These are phyloP conservation scores for Ganoderma sp. DNA, from an alignment of 1,284 basidiomycete species.

Conservation along the genomic window DNA sequence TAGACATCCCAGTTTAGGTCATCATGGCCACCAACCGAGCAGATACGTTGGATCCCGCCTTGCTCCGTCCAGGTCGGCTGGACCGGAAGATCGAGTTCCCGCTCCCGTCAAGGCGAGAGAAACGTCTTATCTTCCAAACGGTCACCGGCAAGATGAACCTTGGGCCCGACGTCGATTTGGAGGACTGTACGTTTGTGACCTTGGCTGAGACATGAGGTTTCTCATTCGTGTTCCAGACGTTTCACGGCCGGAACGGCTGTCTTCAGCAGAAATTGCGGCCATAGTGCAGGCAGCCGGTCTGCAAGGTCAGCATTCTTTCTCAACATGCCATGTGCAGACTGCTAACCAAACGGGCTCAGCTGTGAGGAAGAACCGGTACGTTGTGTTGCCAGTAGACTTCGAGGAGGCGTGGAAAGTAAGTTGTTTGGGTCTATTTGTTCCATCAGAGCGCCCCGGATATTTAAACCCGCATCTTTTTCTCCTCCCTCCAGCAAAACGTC, in stretches of 20 bases:
- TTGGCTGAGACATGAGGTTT: too few species aligned
- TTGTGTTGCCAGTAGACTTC: conserved; percentile 97
- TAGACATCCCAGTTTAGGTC: conserved; percentile 59
- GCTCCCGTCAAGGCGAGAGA: conserved; percentile 91
- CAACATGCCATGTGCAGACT: too few species aligned
- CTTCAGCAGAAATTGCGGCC: conserved; percentile 94
- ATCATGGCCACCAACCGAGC: conserved; percentile 99
- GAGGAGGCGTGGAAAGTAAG: conserved; percentile 98
- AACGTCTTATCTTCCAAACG: conserved; percentile 98
- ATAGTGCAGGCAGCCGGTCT: conserved; percentile 98
- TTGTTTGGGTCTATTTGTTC: conserved; percentile 55
- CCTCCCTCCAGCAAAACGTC: conserved; percentile 79
- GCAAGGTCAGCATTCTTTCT: conserved; percentile 66
- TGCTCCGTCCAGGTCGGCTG: conserved; percentile 96
- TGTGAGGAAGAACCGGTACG: conserved; percentile 97
- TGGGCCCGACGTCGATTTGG: conserved; percentile 96
- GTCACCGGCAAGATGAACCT: conserved; percentile 98
- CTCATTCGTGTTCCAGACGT: conserved; percentile 66
- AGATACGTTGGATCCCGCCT: conserved; percentile 94
- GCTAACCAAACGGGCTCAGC: conserved; percentile 53
- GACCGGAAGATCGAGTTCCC: conserved; percentile 99
- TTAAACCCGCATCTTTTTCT: conserved; percentile 40
- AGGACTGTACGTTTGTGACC: conserved; percentile 79
- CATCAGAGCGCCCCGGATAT: conserved; percentile 43
- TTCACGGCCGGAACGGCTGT: conserved; percentile 94